These are phyloP conservation scores for Candida michaelii DNA, from an alignment of 805 yeast genomes.

Conservation along the genomic window DNA sequence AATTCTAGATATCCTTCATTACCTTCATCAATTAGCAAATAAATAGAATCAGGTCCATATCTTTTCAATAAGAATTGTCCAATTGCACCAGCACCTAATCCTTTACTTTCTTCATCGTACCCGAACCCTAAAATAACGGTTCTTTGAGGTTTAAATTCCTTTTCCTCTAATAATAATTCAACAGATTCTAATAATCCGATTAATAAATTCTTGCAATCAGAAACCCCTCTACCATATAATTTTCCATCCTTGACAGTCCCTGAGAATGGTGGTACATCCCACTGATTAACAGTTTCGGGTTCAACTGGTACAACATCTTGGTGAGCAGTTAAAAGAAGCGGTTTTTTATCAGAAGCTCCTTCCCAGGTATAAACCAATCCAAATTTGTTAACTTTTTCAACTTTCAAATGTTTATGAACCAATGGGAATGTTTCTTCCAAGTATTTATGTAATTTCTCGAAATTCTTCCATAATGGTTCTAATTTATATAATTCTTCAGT, in stretches of 20 bases:
- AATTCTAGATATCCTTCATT: constrained; percentile 19
- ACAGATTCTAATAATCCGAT: constrained; percentile 41
- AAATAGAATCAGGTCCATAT: constrained; percentile 44
- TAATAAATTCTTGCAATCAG: constrained; percentile 43
- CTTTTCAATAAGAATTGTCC: constrained; percentile 30
- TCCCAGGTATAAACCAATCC: constrained; percentile 41
- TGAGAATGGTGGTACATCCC: constrained; percentile 39
- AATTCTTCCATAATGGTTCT: constrained; percentile 27
- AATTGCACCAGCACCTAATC: constrained; percentile 39
- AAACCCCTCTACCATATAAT: constrained; percentile 36
- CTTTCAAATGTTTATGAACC: constrained; percentile 31
- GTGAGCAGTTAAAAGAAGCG: constrained; percentile 40
- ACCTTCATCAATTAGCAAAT: constrained; percentile 48
- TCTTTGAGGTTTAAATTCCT: constrained; percentile 39
- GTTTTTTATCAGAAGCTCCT: constrained; percentile 32
- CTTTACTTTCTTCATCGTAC: constrained; percentile 50
- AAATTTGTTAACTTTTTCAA: constrained; percentile 35
- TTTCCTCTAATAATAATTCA: constrained; percentile 32
- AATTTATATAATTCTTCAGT: constrained; percentile 25
- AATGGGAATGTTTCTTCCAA: constrained; percentile 33
- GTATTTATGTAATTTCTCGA: constrained; percentile 28
- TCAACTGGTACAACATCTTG: constrained; percentile 45
- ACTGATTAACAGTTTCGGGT: constrained; percentile 35
- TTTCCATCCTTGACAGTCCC: constrained; percentile 34
- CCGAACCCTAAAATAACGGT: constrained; percentile 49